Evolutionary conservation across 108 stramenopile genomes (phyloP), one percentile per base, ranked within the genome.

Genomic region (Halocafeteria seosinensis): DNA sequence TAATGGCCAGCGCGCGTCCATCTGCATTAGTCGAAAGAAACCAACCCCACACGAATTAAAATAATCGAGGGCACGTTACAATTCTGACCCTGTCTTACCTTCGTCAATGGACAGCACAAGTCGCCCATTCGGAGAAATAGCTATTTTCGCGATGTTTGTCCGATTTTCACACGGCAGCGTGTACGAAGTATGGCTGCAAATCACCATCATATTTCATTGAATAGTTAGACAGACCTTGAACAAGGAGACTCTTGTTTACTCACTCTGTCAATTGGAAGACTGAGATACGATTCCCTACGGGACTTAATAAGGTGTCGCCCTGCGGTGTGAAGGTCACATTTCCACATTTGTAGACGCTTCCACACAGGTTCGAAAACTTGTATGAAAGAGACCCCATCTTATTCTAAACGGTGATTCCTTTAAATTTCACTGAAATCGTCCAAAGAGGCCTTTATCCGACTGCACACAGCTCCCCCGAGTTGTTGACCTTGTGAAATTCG

Each of bases 231-330:
- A 33, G 57, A 59, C 21, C 17, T 5, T n/a, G 57, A 17, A 2
- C 21, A 28, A 6, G n/a, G 5, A 27, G 57, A 13, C 1, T 25
- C 27, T 17, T 35, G 17, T n/a, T 1, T 21, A 30, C 57, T 24
- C n/a, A 35, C 34, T 67, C 28, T 17, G 84, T 73, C 27, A 98
- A 73, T 73, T 98, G 90, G 34, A 94, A 71, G 24, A 90, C 66
- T 51, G 87, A 84, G 24, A 98, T 76, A 36, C 93, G 83, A 73
- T 98, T 94, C 38, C 89, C 87, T 23, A 92, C 88, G 12, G 91
- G 81, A 13, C 83, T 85, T 38, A 95, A 77, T 11, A 95, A 60
- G 25, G 78, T 69, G 66, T 92, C 85, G 23, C 96, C 92, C 62
- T 90, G 83, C 38, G 86, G 76, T 23, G 91, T 85, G 74, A 92